These are phyloP conservation scores for Coemansia furcata DNA, from an alignment of 192 early-diverging fungal species.

Conservation along the genomic window DNA sequence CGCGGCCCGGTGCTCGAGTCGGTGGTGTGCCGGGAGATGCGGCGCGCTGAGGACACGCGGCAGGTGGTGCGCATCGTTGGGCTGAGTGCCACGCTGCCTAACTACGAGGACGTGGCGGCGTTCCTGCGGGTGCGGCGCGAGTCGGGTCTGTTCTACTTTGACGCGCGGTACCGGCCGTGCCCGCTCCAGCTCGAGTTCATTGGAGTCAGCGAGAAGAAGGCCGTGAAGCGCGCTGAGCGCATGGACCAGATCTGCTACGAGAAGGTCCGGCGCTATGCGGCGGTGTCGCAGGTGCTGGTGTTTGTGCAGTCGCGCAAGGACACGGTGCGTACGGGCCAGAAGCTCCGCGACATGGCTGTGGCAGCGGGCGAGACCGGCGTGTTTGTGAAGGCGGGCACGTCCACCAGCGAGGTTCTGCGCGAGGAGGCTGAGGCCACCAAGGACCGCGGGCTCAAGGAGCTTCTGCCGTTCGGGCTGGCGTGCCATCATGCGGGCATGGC, in stretches of 20 bases:
- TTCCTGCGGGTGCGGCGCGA: constrained; percentile 86
- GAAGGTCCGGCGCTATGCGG: constrained; percentile 85
- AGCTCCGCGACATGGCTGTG: constrained; percentile 88
- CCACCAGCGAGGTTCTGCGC: constrained; percentile 78
- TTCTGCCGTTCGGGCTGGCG: constrained; percentile 93
- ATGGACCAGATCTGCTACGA: constrained; percentile 98
- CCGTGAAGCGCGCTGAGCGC: constrained; percentile 84
- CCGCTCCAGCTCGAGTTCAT: constrained; percentile 96
- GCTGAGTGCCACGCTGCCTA: constrained; percentile 91
- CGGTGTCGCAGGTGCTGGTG: constrained; percentile 84
- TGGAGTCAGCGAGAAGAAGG: constrained; percentile 96
- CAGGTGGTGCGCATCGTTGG: constrained; percentile 88
- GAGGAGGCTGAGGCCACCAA: constrained; percentile 76
- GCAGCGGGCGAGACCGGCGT: constrained; percentile 81
- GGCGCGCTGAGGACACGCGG: constrained; percentile 86
- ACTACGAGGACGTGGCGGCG: constrained; percentile 92
- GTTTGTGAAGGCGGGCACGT: constrained; percentile 81
- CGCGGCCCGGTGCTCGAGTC: constrained; percentile 96
- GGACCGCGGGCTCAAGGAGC: constrained; percentile 82
- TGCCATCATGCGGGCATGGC: constrained; percentile 98
- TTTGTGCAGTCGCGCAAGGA: constrained; percentile 99
- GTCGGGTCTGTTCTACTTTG: constrained; percentile 88
- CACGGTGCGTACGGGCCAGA: constrained; percentile 92
- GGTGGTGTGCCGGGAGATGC: constrained; percentile 83
- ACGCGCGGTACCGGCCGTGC: constrained; percentile 87